Conservation (phyloP, 805 yeast species). For the Metschnikowia matae region DNA sequence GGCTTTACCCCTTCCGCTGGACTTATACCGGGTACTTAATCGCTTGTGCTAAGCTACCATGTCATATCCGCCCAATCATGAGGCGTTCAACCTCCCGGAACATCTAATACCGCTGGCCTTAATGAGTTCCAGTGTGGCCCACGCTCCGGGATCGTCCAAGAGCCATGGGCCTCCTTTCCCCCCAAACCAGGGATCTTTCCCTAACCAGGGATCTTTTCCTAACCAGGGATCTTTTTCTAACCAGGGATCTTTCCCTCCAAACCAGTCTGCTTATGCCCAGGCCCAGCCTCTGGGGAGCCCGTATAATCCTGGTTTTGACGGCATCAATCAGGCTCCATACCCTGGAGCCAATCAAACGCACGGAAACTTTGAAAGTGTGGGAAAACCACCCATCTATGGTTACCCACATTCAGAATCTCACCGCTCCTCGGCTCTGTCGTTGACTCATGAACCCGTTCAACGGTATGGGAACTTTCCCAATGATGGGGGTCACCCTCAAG, state of each 20-base stretch:
- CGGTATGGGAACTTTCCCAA: not conserved
- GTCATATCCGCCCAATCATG: slow-evolving; percentile 11
- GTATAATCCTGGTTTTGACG: not conserved
- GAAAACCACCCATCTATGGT: not conserved
- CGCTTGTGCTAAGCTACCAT: slow-evolving; percentile 1
- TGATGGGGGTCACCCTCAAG: not conserved
- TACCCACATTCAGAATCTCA: not conserved
- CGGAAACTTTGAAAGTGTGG: not conserved
- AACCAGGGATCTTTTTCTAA: too few relatives aligned
- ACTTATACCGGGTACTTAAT: too few relatives aligned
- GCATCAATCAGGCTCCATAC: not conserved
- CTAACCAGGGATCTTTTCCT: too few relatives aligned
- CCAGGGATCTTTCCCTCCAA: too few relatives aligned
- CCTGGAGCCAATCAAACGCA: not conserved
- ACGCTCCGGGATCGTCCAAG: not conserved
- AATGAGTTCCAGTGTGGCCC: slow-evolving; percentile 10
- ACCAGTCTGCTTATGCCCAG: not conserved
- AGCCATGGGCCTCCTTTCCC: not conserved
- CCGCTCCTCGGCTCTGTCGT: slow-evolving; percentile 5
- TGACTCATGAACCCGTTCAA: not conserved
- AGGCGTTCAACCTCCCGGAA: slow-evolving; percentile 23
- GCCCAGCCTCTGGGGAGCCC: not conserved
- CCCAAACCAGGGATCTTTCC: too few relatives aligned
- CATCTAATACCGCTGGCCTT: slow-evolving; percentile 26
- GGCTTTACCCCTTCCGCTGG: too few relatives aligned